Conservation (phyloP, 371 early-diverging fungal species). For the Phascolomyces articulosus region DNA sequence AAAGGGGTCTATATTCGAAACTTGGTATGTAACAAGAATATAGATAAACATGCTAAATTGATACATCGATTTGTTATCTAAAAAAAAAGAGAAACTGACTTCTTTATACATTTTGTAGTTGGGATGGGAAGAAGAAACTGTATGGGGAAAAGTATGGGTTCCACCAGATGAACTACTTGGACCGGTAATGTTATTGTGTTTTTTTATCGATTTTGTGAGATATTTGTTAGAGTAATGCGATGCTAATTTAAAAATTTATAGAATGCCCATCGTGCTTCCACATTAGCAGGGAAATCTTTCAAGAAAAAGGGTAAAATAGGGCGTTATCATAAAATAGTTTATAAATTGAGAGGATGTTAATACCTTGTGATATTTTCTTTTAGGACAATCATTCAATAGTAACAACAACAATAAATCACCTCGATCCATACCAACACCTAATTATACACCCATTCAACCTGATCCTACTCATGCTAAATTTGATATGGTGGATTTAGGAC, state of each 20-base stretch:
- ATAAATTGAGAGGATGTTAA: neutral
- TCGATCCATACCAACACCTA: conserved; percentile 2
- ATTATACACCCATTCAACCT: conserved; percentile 20
- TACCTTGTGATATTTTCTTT: neutral
- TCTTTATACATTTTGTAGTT: conserved; percentile 25
- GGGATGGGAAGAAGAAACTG: conserved; percentile 55
- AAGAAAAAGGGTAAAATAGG: conserved; percentile 21
- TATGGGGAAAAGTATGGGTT: conserved; percentile 47
- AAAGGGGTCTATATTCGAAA: conserved; percentile 76
- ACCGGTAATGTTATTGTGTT: conserved; percentile 8
- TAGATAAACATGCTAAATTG: neutral
- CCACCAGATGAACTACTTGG: conserved; percentile 42
- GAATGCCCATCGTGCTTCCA: conserved; percentile 46
- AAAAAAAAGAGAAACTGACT: no score
- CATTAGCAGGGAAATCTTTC: conserved; percentile 45
- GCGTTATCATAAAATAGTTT: conserved; percentile 1
- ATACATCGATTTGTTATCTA: no score
- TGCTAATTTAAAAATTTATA: neutral
- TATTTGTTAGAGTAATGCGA: no score
- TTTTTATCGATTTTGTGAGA: no score
- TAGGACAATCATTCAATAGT: neutral
- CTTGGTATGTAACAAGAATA: conserved; percentile 35
- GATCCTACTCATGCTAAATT: conserved; percentile 15
- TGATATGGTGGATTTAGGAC: conserved; percentile 11
- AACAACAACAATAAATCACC: neutral